Conservation (phyloP, 1,284 basidiomycete species). For the Heterobasidion annosum region DNA sequence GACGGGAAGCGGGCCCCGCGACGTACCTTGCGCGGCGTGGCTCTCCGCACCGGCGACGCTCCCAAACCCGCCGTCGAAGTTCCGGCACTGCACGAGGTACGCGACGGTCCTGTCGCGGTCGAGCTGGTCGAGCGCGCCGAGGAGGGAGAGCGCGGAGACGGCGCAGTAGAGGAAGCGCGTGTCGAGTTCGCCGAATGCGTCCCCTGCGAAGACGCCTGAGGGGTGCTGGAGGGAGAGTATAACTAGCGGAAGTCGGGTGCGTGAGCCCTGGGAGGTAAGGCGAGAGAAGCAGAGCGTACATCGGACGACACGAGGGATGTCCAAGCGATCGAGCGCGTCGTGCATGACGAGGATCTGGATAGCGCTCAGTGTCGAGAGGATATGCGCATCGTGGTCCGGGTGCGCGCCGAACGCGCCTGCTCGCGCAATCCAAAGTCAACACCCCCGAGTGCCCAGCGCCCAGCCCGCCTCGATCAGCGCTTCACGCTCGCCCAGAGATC, state of each 20-base stretch:
- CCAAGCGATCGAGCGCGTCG: conserved; percentile 67
- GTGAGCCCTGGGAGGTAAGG: not conserved
- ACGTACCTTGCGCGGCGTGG: conserved; percentile 83
- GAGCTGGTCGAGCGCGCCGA: conserved; percentile 60
- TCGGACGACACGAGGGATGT: conserved; percentile 61
- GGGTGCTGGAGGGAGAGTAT: conserved; percentile 78
- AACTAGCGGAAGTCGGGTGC: conserved; percentile 35
- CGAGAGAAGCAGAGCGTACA: conserved; percentile 42
- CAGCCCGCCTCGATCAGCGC: too few species aligned
- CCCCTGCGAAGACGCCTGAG: conserved; percentile 87
- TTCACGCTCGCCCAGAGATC: not conserved
- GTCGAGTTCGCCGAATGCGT: conserved; percentile 85
- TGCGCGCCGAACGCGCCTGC: conserved; percentile 90
- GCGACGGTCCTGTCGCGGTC: conserved; percentile 59
- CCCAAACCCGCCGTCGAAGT: conserved; percentile 97
- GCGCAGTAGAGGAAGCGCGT: conserved; percentile 91
- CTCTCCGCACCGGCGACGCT: conserved; percentile 80
- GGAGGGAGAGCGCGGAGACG: conserved; percentile 73
- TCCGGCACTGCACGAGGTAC: conserved; percentile 75
- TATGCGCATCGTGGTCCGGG: conserved; percentile 88
- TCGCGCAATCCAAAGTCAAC: conserved; percentile 3
- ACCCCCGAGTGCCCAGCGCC: not conserved
- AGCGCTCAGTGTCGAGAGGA: conserved; percentile 82
- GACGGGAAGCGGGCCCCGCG: not conserved
- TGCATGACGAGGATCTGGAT: conserved; percentile 90